Percentiles rank a stretch among this genome's conserved stretches.
These are phyloP conservation scores for Polyporus tsugae DNA, from an alignment of 1,284 basidiomycete species.

Conservation along the genomic window DNA sequence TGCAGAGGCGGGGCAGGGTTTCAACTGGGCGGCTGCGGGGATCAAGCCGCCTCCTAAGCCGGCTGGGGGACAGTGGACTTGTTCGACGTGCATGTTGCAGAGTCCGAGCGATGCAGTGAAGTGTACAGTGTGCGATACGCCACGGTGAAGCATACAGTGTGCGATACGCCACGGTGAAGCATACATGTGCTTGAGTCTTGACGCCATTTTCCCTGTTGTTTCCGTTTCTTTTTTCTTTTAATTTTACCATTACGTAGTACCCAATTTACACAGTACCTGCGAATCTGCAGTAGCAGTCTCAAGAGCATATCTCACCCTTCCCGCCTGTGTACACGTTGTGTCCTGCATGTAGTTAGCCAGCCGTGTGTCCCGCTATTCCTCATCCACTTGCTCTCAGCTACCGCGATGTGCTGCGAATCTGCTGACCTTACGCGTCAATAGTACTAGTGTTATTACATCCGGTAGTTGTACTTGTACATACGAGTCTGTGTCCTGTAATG, in stretches of 20 bases:
- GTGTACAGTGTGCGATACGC: constrained; percentile 40
- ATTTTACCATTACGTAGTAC: not conserved
- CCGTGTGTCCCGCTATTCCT: constrained; percentile 5
- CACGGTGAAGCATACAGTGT: constrained; percentile 26
- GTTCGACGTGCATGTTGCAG: constrained; percentile 38
- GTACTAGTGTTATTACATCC: constrained; percentile 21
- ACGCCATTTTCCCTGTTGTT: not conserved
- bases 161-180: constrained; percentile 35
- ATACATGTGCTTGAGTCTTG: not conserved
- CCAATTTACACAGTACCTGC: not conserved
- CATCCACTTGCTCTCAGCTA: constrained; percentile 5
- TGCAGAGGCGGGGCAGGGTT: constrained; percentile 24
- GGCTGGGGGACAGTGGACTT: constrained; percentile 37
- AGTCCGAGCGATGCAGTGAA: constrained; percentile 35
- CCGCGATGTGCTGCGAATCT: constrained; percentile 3
- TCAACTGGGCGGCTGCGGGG: constrained; percentile 42
- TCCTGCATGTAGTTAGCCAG: not conserved
- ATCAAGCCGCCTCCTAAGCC: constrained; percentile 35
- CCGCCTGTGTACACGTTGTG: not conserved
- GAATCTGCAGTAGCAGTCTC: constrained; percentile 7
- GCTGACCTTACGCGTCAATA: constrained; percentile 19
- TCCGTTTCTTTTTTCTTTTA: not conserved
- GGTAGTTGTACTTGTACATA: constrained; percentile 33
- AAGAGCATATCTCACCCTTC: not conserved
- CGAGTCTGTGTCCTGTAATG: constrained; percentile 27